A percentile compares a stretch with the other conserved stretches of the same genome.
Conservation (phyloP, 441 rosid genomes). For the Populus hybrid region DNA sequence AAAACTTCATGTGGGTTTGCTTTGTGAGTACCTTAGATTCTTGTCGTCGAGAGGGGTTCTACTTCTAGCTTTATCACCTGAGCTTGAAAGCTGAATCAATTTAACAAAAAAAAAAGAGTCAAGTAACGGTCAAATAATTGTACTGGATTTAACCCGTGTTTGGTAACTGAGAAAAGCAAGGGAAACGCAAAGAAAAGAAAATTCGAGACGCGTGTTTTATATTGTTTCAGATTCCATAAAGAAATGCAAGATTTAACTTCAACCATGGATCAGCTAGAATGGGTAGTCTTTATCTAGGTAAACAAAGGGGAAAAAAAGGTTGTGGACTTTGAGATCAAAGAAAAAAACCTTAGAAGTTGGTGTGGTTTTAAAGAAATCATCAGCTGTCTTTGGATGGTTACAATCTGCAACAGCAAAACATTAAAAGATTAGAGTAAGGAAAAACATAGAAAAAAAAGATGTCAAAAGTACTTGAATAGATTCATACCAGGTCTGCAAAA, state of each 20-base stretch:
- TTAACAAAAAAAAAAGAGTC: constrained; percentile 9
- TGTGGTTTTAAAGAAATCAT: constrained; percentile 57
- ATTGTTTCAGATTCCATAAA: neutral
- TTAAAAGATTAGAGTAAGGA: neutral
- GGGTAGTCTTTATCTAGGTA: neutral
- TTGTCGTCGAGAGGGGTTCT: constrained; percentile 35
- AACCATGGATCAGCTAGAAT: neutral
- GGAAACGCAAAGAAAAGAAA: neutral
- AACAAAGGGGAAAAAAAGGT: neutral
- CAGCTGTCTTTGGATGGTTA: constrained; percentile 77
- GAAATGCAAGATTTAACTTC: constrained; percentile 2
- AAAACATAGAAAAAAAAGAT: neutral
- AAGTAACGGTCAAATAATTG: neutral
- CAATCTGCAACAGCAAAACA: constrained; percentile 45
- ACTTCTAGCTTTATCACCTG: constrained; percentile 24
- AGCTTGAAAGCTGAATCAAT: constrained; percentile 39
- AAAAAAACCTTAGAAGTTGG: constrained; percentile 54
- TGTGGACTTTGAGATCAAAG: constrained; percentile 9
- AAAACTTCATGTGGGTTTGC: neutral
- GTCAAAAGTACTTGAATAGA: neutral
- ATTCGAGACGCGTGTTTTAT: neutral
- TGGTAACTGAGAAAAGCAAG: neutral
- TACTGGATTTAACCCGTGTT: neutral
- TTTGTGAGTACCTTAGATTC: constrained; percentile 36
- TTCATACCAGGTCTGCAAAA: constrained; percentile 78